These are phyloP conservation scores for Chaetomium strumarium DNA, from an alignment of 2,329 filamentous ascomycete species.

Conservation along the genomic window DNA sequence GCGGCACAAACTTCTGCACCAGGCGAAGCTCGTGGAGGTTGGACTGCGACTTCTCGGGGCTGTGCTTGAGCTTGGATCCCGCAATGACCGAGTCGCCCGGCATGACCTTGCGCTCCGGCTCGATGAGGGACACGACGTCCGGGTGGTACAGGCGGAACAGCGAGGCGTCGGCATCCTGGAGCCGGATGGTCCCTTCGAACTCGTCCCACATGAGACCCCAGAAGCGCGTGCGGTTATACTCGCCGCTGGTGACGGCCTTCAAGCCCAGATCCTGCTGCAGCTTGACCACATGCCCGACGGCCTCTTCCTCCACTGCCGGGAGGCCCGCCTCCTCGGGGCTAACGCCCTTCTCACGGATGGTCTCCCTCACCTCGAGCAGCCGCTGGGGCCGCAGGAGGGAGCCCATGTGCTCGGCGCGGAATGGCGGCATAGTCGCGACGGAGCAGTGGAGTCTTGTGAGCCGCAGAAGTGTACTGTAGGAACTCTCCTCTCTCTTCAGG, in stretches of 20 bases:
- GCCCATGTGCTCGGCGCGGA: constrained; percentile 34
- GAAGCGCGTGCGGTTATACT: constrained; percentile 54
- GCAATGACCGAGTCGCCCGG: constrained; percentile 51
- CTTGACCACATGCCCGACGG: constrained; percentile 61
- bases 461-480: not conserved
- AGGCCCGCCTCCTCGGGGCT: constrained; percentile 50
- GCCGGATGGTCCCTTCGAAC: constrained; percentile 42
- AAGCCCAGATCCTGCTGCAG: constrained; percentile 62
- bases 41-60: constrained; percentile 36
- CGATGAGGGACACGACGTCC: constrained; percentile 49
- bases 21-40: constrained; percentile 47
- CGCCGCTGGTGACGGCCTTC: constrained; percentile 63
- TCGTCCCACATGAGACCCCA: constrained; percentile 51
- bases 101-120: constrained; percentile 49
- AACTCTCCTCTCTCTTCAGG: too few relatives aligned
- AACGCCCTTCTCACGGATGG: constrained; percentile 51
- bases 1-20: constrained; percentile 41
- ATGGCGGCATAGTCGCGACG: constrained; percentile 28
- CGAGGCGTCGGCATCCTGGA: constrained; percentile 45
- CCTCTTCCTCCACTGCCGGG: constrained; percentile 55
- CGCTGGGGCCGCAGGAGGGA: constrained; percentile 32
- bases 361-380: constrained; percentile 45
- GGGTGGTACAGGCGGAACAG: constrained; percentile 52
- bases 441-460: not conserved
- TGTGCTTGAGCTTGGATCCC: constrained; percentile 41